Evolutionary conservation across 495 filamentous ascomycete species (phyloP), one percentile per base, ranked within the genome.

Genomic region (Lasiosphaeria miniovina): DNA sequence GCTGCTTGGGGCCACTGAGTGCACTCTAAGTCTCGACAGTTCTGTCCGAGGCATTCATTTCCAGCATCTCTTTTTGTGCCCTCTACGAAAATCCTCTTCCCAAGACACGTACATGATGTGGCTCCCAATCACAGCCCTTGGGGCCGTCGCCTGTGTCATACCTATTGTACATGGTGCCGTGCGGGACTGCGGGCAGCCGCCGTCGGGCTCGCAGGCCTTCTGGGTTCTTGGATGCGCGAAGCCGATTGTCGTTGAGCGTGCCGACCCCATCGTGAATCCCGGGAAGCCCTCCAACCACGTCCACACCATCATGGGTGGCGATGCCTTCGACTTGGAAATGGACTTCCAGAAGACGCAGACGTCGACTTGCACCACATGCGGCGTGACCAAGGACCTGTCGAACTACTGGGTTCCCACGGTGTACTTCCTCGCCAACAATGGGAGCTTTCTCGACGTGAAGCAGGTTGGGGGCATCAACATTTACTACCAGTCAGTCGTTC

Each of bases 331-430:
- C 46, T 77, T 86, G 49, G 74, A 66, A 38, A 87, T 89, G 82
- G 73, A 73, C 56, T 86, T 84, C 61, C 61, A 71, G 6, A 68
- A 77, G 15, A 77, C 85, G 24, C 77, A 81, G 41, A 60, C 65
- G 33, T 84, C 86, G 0, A 78, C 75, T 10, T 91, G 88, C 68
- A 86, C 85, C 40, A 81, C 86, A 1, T 88, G 87, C 61, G 72
- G 74, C 1, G 78, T 87, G 36, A 83, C 80, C 51, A 70, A 80
- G 57, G 89, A 92, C 71, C 73, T 84, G 60, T 87, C 82, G 61
- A 89, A 86, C 69, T 91, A 92, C 75, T 91, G 89, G 89, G 82
- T 83, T 9, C 86, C 89, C 1, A 71, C 69, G 57, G 72, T 91
- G 11, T 90, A 84, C 70, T 90, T 83, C 71, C 77, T 82, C 36